phyloP scores from a whole-genome alignment of 768 basidiomycete genomes.

The Pisolithus marmoratus region DNA sequence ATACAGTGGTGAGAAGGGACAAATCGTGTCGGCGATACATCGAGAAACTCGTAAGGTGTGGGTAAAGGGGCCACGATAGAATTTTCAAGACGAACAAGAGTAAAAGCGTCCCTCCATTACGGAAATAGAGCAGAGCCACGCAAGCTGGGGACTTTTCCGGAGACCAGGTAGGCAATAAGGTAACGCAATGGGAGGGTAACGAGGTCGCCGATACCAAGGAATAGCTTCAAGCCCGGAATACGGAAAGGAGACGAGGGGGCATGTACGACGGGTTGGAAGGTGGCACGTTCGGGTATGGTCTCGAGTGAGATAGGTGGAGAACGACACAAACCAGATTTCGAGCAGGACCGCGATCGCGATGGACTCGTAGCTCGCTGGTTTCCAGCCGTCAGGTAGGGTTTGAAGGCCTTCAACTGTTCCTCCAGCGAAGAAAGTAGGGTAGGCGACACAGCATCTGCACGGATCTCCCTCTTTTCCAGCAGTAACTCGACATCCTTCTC shows the following conservation, averaged over 20 bases:
- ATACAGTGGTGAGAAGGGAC: no score
- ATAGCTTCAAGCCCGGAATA: slow-evolving; percentile 24
- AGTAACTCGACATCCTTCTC: slow-evolving; percentile 31
- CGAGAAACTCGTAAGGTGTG: no score
- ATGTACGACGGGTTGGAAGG: slow-evolving; percentile 23
- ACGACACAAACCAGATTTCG: slow-evolving; percentile 20
- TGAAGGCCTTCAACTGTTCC: slow-evolving; percentile 17
- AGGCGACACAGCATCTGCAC: slow-evolving; percentile 14
- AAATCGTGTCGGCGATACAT: no score
- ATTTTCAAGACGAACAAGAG: no score
- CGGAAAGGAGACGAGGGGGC: slow-evolving; percentile 10
- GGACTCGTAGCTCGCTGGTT: slow-evolving; percentile 8
- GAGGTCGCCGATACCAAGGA: slow-evolving; percentile 24
- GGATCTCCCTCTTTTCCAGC: slow-evolving; percentile 28
- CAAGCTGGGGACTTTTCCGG: slow-evolving; percentile 21
- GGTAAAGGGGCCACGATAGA: no score
- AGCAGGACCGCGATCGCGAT: slow-evolving; percentile 12
- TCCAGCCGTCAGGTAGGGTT: slow-evolving; percentile 18
- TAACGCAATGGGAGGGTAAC: slow-evolving; percentile 25
- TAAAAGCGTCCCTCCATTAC: no score
- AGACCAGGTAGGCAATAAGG: slow-evolving; percentile 23
- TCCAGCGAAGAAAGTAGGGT: slow-evolving; percentile 11
- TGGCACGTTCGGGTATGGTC: slow-evolving; percentile 32
- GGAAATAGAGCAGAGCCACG: no score
- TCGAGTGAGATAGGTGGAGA: slow-evolving; percentile 24